Conservation (phyloP, 2,329 filamentous ascomycete genomes). For the Exophiala spinifera region DNA sequence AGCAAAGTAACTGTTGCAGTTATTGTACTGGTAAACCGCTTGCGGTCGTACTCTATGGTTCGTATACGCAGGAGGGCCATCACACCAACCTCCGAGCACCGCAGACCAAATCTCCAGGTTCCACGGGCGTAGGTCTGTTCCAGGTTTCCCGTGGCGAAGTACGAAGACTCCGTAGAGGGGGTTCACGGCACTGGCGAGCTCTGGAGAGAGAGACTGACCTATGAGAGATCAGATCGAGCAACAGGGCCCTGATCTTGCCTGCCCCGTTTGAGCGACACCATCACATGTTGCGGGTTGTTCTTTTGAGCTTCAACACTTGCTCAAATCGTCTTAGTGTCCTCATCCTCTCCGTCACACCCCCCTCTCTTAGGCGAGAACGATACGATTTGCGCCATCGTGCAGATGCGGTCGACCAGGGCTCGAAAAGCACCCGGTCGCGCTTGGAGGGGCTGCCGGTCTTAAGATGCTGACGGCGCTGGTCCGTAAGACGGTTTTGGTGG, state of each 20-base stretch:
- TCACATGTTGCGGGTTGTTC: constrained; percentile 3
- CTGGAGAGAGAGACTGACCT: constrained; percentile 2
- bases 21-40: not conserved
- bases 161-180: too few relatives aligned
- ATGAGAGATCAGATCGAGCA: not conserved
- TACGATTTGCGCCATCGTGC: constrained; percentile 26
- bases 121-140: not conserved
- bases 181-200: not conserved
- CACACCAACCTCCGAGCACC: not conserved
- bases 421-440: too few relatives aligned
- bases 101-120: not conserved
- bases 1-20: constrained; percentile 10
- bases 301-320: constrained; percentile 8
- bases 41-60: too few relatives aligned
- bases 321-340: constrained; percentile 1
- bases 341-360: too few relatives aligned
- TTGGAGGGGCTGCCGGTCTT: too few relatives aligned
- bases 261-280: constrained; percentile 11
- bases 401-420: constrained; percentile 20
- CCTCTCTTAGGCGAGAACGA: constrained; percentile 26
- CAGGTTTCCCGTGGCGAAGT: not conserved
- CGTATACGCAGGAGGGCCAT: too few relatives aligned
- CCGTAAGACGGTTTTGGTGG: too few relatives aligned
- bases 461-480: too few relatives aligned
- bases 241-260: not conserved